phyloP scores from a whole-genome alignment of 1,284 basidiomycete species.

The Malassezia brasiliensis region DNA sequence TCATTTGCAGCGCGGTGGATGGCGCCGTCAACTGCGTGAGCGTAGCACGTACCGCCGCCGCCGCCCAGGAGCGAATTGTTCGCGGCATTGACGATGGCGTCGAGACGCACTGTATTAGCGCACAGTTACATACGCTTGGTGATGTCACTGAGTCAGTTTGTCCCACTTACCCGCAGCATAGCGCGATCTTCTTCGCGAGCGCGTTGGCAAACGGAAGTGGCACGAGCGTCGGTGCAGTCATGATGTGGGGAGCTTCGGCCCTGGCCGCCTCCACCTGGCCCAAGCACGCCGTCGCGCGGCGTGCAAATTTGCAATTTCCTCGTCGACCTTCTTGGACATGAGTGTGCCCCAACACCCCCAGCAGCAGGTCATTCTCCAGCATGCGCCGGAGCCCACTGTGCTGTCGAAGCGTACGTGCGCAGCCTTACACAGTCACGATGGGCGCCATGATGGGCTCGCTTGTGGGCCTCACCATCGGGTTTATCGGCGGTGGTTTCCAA shows the following conservation, averaged over 20 bases:
- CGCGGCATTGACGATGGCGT: slow-evolving; percentile 43
- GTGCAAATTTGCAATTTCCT: neutral
- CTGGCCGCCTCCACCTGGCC: neutral
- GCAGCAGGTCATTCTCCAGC: slow-evolving; percentile 17
- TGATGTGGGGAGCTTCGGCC: neutral
- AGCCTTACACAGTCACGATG: slow-evolving; percentile 28
- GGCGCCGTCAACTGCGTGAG: slow-evolving; percentile 61
- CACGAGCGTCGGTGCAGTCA: neutral
- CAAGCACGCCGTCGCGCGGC: neutral
- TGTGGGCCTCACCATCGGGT: slow-evolving; percentile 42
- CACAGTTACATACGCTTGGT: slow-evolving; percentile 7
- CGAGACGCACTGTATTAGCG: slow-evolving; percentile 20
- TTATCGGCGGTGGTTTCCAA: slow-evolving; percentile 43
- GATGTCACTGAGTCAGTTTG: slow-evolving; percentile 12
- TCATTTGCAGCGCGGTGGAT: slow-evolving; percentile 74
- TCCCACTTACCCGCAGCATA: slow-evolving; percentile 7
- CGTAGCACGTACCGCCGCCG: slow-evolving; percentile 22
- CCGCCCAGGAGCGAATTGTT: slow-evolving; percentile 37
- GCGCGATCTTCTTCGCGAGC: slow-evolving; percentile 11
- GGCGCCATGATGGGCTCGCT: slow-evolving; percentile 44
- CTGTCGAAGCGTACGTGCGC: slow-evolving; percentile 13
- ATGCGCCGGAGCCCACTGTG: slow-evolving; percentile 8
- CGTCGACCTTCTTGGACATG: neutral
- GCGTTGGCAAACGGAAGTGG: slow-evolving; percentile 7
- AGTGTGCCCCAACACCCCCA: slow-evolving; percentile 13